Conservation (phyloP, 2,329 filamentous ascomycete species). For the Alternaria arbusti region DNA sequence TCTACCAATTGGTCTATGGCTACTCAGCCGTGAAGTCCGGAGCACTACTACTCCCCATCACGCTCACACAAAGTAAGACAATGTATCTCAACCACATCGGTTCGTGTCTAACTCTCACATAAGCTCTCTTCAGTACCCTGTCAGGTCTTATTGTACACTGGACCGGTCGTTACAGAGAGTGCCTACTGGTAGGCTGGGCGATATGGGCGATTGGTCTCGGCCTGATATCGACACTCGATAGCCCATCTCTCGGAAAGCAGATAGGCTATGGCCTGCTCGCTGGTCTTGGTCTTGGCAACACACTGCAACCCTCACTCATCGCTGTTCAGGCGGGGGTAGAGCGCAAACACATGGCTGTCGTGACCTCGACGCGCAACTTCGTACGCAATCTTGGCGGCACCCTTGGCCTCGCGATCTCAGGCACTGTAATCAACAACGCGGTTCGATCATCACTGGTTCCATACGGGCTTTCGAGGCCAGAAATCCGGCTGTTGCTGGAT, state of each 20-base stretch:
- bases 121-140: conserved; percentile 29
- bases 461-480: conserved; percentile 13
- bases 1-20: conserved; percentile 65
- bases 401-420: conserved; percentile 61
- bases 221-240: conserved; percentile 22
- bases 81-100: fast-evolving
- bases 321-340: conserved; percentile 60
- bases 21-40: conserved; percentile 59
- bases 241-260: conserved; percentile 19
- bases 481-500: conserved; percentile 21
- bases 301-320: conserved; percentile 62
- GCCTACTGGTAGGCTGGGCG: conserved; percentile 27
- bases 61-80: conserved; percentile 46
- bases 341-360: conserved; percentile 65
- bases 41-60: conserved; percentile 55
- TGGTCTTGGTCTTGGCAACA: conserved; percentile 55
- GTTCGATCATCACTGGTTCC: conserved; percentile 13
- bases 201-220: conserved; percentile 28
- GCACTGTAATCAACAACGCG: conserved; percentile 39
- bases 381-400: conserved; percentile 66
- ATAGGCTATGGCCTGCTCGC: conserved; percentile 27
- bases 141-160: conserved; percentile 27
- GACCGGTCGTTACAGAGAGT: conserved; percentile 27
- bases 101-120: background rate
- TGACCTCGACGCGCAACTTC: conserved; percentile 69